Evolutionary conservation across 1,139 yeast genomes (phyloP).

Genomic region (Blastobotrys capitulatus): DNA sequence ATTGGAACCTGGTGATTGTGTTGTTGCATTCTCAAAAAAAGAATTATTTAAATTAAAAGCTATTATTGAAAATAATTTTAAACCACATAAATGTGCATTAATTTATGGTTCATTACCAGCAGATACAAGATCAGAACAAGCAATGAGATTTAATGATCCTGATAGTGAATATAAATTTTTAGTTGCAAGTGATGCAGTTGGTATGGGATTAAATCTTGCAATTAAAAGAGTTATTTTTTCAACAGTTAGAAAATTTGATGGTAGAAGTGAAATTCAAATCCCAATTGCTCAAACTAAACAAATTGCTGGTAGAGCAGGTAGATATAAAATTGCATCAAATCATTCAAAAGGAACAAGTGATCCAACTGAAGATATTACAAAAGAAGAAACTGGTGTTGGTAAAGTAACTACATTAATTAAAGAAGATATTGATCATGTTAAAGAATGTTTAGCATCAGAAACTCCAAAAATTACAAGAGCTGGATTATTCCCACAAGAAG

Average conservation of each 20-base stretch:
- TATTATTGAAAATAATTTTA: slow-evolving; percentile 18
- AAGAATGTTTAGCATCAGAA: slow-evolving; percentile 24
- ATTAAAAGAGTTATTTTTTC: slow-evolving; percentile 77
- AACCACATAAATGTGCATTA: slow-evolving; percentile 63
- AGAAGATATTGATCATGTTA: slow-evolving; percentile 28
- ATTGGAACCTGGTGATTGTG: slow-evolving; percentile 71
- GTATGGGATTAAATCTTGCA: slow-evolving; percentile 91
- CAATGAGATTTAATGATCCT: slow-evolving; percentile 59
- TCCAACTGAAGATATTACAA: slow-evolving; percentile 30
- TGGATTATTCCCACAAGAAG: slow-evolving; percentile 29
- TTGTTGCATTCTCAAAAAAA: slow-evolving; percentile 76
- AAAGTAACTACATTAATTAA: slow-evolving; percentile 29
- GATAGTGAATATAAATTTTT: slow-evolving; percentile 67
- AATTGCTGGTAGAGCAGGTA: slow-evolving; percentile 95
- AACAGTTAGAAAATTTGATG: slow-evolving; percentile 65
- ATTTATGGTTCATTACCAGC: slow-evolving; percentile 96
- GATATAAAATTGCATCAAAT: slow-evolving; percentile 44
- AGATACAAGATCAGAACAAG: slow-evolving; percentile 84
- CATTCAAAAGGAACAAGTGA: slow-evolving; percentile 12
- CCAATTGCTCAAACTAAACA: slow-evolving; percentile 65
- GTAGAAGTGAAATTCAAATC: slow-evolving; percentile 44
- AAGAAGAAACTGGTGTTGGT: slow-evolving; percentile 54
- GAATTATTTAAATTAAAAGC: slow-evolving; percentile 26
- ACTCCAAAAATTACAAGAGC: slow-evolving; percentile 29
- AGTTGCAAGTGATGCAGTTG: slow-evolving; percentile 95